Percentiles rank a stretch among this genome's conserved stretches.
Conservation (phyloP, 208 protist genomes). For the Leishmania braziliensis region DNA sequence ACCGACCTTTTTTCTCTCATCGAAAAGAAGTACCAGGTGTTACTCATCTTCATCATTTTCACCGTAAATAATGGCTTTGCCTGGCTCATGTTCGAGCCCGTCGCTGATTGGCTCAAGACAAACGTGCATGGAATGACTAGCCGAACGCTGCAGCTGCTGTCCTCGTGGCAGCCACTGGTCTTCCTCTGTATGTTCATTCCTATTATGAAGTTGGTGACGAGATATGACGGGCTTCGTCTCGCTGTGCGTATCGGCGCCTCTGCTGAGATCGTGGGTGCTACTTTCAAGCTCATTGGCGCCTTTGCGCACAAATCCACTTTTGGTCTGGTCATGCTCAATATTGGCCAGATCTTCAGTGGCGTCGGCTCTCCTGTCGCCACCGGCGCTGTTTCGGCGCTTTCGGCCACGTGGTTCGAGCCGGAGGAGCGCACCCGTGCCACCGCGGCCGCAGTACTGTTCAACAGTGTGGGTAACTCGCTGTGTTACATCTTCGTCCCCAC, state of each 20-base stretch:
- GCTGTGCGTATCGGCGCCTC: slow-evolving; percentile 69
- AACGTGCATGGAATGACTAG: slow-evolving; percentile 64
- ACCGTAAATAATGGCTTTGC: slow-evolving; percentile 88
- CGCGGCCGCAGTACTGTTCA: slow-evolving; percentile 78
- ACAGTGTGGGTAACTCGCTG: slow-evolving; percentile 81
- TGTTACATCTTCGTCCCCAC: slow-evolving; percentile 79
- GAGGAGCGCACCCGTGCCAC: slow-evolving; percentile 85
- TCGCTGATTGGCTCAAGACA: slow-evolving; percentile 67
- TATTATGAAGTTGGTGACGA: slow-evolving; percentile 78
- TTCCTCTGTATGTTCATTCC: slow-evolving; percentile 74
- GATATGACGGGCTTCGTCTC: slow-evolving; percentile 72
- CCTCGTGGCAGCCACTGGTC: slow-evolving; percentile 83
- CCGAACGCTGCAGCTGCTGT: slow-evolving; percentile 70
- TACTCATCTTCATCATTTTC: slow-evolving; percentile 85
- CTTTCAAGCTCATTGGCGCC: slow-evolving; percentile 69
- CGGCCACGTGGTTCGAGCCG: slow-evolving; percentile 80
- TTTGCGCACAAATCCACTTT: slow-evolving; percentile 38
- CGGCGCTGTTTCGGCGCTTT: slow-evolving; percentile 78
- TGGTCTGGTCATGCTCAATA: slow-evolving; percentile 70
- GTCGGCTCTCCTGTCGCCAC: slow-evolving; percentile 86
- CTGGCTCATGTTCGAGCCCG: slow-evolving; percentile 90
- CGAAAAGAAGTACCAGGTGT: slow-evolving; percentile 70
- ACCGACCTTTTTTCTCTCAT: slow-evolving; percentile 24
- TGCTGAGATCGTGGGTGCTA: slow-evolving; percentile 64
- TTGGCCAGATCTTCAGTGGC: slow-evolving; percentile 86